A percentile compares a stretch with the other conserved stretches of the same genome.
These are phyloP conservation scores for Penicillium malachiteum DNA, from an alignment of 495 filamentous ascomycete species.

Conservation along the genomic window DNA sequence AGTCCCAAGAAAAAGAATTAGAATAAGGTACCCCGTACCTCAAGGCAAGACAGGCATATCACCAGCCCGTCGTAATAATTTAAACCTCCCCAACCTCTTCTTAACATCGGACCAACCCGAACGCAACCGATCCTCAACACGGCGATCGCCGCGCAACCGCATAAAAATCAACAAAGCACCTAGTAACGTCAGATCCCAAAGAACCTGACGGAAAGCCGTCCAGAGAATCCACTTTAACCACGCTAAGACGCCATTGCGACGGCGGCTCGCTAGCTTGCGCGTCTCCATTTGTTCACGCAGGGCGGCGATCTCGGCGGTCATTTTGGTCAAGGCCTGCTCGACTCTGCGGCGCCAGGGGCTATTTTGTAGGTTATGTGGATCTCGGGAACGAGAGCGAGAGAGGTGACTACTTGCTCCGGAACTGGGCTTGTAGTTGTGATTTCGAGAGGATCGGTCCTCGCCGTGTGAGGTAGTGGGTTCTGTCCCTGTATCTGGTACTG, in stretches of 20 bases:
- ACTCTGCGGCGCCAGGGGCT: conserved; percentile 76
- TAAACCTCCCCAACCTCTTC: conserved; percentile 55
- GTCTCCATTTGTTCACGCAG: conserved; percentile 86
- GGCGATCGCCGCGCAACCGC: conserved; percentile 69
- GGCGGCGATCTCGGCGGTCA: conserved; percentile 93
- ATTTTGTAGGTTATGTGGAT: conserved; percentile 9
- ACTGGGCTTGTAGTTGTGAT: conserved; percentile 8
- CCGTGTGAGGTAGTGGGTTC: conserved; percentile 16
- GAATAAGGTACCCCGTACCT: neutral
- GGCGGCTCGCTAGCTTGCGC: conserved; percentile 34
- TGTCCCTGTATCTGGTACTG: conserved; percentile 13
- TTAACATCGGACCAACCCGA: conserved; percentile 61
- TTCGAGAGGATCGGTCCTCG: conserved; percentile 12
- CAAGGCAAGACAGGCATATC: conserved; percentile 27
- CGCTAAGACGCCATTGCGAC: conserved; percentile 57
- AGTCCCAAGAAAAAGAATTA: neutral
- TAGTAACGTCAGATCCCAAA: conserved; percentile 69
- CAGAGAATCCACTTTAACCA: conserved; percentile 74
- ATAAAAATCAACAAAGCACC: conserved; percentile 74
- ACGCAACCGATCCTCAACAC: conserved; percentile 73
- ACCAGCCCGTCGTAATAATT: conserved; percentile 24
- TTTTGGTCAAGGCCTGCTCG: conserved; percentile 81
- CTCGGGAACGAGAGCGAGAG: conserved; percentile 7
- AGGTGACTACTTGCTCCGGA: conserved; percentile 11
- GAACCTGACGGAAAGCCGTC: conserved; percentile 68